Conservation (phyloP, 805 yeast species). For the Blastobotrys attinorum region DNA sequence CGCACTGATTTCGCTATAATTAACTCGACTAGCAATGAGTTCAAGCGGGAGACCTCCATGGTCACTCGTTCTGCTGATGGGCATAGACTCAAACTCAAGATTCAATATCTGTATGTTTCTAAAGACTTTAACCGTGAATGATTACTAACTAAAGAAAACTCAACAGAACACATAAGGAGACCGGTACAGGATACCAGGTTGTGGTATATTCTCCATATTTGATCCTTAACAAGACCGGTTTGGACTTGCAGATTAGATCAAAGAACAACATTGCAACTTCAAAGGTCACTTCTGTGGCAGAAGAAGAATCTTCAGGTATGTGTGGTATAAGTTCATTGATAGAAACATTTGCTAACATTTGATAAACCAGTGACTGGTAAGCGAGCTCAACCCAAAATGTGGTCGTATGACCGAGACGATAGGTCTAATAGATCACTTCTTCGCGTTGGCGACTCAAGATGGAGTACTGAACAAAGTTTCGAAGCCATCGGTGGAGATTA, state of each 20-base stretch:
- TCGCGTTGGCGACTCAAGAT: slow-evolving; percentile 57
- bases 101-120: slow-evolving; percentile 46
- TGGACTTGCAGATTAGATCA: slow-evolving; percentile 49
- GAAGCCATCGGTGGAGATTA: slow-evolving; percentile 83
- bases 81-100: slow-evolving; percentile 52
- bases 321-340: too few species aligned
- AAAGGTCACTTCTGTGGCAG: slow-evolving; percentile 9
- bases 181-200: slow-evolving; percentile 55
- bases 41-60: slow-evolving; percentile 48
- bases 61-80: slow-evolving; percentile 49
- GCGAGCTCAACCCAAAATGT: slow-evolving; percentile 56
- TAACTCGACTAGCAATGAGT: slow-evolving; percentile 33
- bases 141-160: slow-evolving; percentile 4
- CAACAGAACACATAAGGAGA: slow-evolving; percentile 26
- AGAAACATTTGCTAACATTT: slow-evolving; percentile 22
- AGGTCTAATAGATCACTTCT: slow-evolving; percentile 60
- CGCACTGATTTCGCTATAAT: slow-evolving; percentile 71
- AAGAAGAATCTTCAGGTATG: not conserved
- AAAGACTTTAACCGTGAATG: not conserved
- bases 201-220: slow-evolving; percentile 80
- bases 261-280: slow-evolving; percentile 46
- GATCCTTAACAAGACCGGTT: slow-evolving; percentile 71
- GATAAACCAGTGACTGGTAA: slow-evolving; percentile 26
- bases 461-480: slow-evolving; percentile 70
- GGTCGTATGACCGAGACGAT: slow-evolving; percentile 66